phyloP scores from a whole-genome alignment of 345 rosid species.

The Linum usitatissimum region DNA sequence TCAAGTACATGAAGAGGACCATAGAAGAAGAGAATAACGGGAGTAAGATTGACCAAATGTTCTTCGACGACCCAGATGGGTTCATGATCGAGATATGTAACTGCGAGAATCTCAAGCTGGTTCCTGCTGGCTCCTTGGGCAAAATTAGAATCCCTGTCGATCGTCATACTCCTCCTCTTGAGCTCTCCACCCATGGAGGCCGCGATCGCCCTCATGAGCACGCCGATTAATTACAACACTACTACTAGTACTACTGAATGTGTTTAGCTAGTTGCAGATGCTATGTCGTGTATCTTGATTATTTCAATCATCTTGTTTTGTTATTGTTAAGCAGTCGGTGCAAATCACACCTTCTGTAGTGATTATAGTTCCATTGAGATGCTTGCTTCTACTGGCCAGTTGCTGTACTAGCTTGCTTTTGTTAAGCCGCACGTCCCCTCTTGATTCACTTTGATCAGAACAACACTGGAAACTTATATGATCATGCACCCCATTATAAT shows the following conservation, averaged over 20 bases:
- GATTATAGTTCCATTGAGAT: no score
- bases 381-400: no score
- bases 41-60: conserved; percentile 42
- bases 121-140: conserved; percentile 31
- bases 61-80: conserved; percentile 64
- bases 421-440: no score
- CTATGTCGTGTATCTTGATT: no score
- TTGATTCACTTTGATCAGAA: no score
- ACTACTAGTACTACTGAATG: not conserved
- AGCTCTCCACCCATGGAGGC: not conserved
- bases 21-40: conserved; percentile 30
- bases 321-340: no score
- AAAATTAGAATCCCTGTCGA: conserved; percentile 21
- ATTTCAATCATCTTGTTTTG: no score
- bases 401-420: no score
- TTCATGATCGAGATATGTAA: conserved; percentile 77
- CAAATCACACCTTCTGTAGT: no score
- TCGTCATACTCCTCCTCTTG: conserved; percentile 25
- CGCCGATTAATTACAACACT: not conserved
- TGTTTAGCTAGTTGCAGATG: no score
- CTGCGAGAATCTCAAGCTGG: conserved; percentile 66
- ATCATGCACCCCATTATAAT: no score
- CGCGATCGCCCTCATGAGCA: not conserved
- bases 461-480: no score
- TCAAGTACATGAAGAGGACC: conserved; percentile 43